Percentiles rank a stretch among this genome's conserved stretches.
phyloP scores from a whole-genome alignment of 495 filamentous ascomycete genomes.

The Annulohypoxylon bovei region DNA sequence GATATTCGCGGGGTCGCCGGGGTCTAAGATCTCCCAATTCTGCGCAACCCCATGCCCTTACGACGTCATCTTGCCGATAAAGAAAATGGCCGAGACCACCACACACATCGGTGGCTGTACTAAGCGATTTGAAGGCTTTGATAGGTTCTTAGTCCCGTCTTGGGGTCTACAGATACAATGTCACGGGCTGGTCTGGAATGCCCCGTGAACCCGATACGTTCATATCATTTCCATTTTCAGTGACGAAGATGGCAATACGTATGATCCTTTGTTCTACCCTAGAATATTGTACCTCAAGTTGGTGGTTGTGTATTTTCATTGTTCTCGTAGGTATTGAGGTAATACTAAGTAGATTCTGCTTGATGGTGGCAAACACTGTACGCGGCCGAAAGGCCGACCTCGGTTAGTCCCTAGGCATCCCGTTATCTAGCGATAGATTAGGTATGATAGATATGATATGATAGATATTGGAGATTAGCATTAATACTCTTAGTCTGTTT shows the following conservation, averaged over 20 bases:
- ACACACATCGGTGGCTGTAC: conserved; percentile 9
- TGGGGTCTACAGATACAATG: conserved; percentile 6
- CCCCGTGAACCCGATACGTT: conserved; percentile 14
- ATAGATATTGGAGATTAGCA: not conserved
- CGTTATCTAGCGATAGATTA: not conserved
- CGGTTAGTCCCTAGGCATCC: conserved; percentile 3
- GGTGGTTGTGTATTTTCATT: not conserved
- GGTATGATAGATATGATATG: not conserved
- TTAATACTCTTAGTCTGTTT: not conserved
- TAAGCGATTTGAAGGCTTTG: not conserved
- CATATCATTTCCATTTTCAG: conserved; percentile 15
- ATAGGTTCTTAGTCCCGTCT: not conserved
- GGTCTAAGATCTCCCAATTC: conserved; percentile 26
- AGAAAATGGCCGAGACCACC: conserved; percentile 33
- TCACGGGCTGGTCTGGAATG: conserved; percentile 25
- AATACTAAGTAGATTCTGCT: not conserved
- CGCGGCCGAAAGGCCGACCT: not conserved
- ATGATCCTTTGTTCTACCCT: conserved; percentile 13
- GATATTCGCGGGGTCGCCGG: conserved; percentile 38
- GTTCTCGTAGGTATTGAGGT: not conserved
- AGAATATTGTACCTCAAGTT: conserved; percentile 1
- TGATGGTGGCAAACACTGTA: not conserved
- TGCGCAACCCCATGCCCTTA: conserved; percentile 24
- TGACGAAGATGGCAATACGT: not conserved
- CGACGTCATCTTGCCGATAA: conserved; percentile 35